These are phyloP conservation scores for Coemansia sp. DNA, from an alignment of 192 early-diverging fungal genomes.

Conservation along the genomic window DNA sequence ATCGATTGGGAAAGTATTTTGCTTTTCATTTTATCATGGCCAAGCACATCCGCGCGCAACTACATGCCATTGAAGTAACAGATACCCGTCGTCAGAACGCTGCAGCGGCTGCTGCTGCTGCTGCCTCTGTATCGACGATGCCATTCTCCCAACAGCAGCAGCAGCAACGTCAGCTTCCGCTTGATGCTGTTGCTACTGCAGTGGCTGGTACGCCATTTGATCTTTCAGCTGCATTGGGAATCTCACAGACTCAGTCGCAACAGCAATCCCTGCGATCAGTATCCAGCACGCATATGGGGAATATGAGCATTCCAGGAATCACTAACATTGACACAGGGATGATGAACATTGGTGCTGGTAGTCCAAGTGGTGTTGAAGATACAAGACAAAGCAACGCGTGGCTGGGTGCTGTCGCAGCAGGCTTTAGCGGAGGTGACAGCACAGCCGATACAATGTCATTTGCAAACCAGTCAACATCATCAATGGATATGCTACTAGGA, in stretches of 20 bases:
- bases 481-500: constrained; percentile 30
- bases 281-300: not conserved
- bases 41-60: constrained; percentile 53
- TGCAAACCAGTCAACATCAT: not conserved
- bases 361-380: not conserved
- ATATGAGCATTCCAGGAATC: not conserved
- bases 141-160: constrained; percentile 2
- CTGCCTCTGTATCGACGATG: not conserved
- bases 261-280: not conserved
- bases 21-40: constrained; percentile 56
- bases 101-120: constrained; percentile 11
- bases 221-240: not conserved
- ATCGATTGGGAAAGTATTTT: constrained; percentile 50
- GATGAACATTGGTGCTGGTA: not conserved
- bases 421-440: not conserved
- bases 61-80: constrained; percentile 40
- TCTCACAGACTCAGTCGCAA: constrained; percentile 1
- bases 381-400: not conserved
- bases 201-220: not conserved
- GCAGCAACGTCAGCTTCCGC: not conserved
- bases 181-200: not conserved
- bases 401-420: not conserved
- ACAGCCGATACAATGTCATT: not conserved
- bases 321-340: constrained; percentile 4
- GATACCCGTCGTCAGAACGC: constrained; percentile 15